These are phyloP conservation scores for Pseudopithomyces chartarum DNA, from an alignment of 2,329 filamentous ascomycete species.

Conservation along the genomic window DNA sequence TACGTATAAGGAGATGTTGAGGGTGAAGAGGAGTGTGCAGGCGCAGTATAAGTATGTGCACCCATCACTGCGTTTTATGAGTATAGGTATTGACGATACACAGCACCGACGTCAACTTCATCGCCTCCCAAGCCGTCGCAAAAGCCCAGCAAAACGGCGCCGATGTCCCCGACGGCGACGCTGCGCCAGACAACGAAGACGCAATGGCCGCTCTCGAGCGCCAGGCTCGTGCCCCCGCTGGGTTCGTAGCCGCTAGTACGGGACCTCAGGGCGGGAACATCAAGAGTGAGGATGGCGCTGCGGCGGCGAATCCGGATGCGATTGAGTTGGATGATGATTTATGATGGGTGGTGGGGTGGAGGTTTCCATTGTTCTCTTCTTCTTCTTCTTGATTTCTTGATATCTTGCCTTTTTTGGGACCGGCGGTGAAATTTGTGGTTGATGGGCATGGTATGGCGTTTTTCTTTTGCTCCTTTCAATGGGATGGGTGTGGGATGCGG, in stretches of 20 bases:
- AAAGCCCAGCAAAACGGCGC: slow-evolving; percentile 69
- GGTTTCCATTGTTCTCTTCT: too few relatives aligned
- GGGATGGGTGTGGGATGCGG: too few relatives aligned
- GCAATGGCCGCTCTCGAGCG: slow-evolving; percentile 89
- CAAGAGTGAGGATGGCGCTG: slow-evolving; percentile 49
- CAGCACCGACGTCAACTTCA: slow-evolving; percentile 95
- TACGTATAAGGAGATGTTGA: slow-evolving; percentile 98
- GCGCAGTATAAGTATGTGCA: slow-evolving; percentile 84
- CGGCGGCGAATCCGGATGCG: slow-evolving; percentile 78
- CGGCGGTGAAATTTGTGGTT: too few relatives aligned
- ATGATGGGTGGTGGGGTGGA: too few relatives aligned
- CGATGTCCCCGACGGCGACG: slow-evolving; percentile 50
- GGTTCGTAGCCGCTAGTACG: slow-evolving; percentile 87
- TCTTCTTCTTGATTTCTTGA: too few relatives aligned
- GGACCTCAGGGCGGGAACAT: slow-evolving; percentile 69
- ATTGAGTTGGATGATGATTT: slow-evolving; percentile 73
- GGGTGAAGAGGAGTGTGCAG: slow-evolving; percentile 95
- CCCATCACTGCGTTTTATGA: neutral
- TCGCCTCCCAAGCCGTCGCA: slow-evolving; percentile 91
- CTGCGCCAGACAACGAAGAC: slow-evolving; percentile 63
- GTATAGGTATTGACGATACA: slow-evolving; percentile 39
- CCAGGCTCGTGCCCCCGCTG: slow-evolving; percentile 83
- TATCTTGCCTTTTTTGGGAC: too few relatives aligned
- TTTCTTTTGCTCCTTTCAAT: too few relatives aligned
- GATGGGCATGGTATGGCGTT: too few relatives aligned